A percentile compares a stretch with the other conserved stretches of the same genome.
These are phyloP conservation scores for Naganishia cerealis DNA, from an alignment of 1,284 basidiomycete genomes.

Conservation along the genomic window DNA sequence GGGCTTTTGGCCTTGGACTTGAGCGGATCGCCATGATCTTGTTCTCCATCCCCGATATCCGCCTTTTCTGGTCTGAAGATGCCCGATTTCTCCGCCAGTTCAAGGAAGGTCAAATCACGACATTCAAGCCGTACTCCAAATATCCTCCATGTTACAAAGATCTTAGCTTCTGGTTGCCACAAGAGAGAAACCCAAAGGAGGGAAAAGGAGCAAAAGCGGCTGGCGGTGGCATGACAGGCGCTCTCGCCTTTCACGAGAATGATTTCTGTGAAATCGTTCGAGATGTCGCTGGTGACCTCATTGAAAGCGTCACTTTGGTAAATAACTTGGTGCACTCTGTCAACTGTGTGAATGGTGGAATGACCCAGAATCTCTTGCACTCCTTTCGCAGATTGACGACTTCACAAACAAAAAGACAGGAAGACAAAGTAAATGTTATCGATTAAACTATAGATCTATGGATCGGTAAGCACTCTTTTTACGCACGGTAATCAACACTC, in stretches of 20 bases:
- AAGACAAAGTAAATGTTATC: conserved; percentile 77
- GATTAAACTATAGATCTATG: conserved; percentile 95
- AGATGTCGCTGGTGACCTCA: conserved; percentile 85
- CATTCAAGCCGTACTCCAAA: conserved; percentile 84
- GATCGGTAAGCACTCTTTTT: conserved; percentile 64
- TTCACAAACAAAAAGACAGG: conserved; percentile 89
- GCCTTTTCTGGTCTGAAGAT: conserved; percentile 97
- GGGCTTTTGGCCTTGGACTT: conserved; percentile 97
- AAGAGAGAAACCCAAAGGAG: conserved; percentile 37
- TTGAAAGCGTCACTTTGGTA: conserved; percentile 84
- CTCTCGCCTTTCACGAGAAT: conserved; percentile 76
- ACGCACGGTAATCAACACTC: neutral
- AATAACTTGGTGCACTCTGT: conserved; percentile 39
- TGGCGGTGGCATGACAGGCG: conserved; percentile 33
- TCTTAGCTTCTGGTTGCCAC: conserved; percentile 83
- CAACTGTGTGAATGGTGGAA: neutral
- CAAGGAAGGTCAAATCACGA: conserved; percentile 67
- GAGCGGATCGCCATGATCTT: conserved; percentile 98
- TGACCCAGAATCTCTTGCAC: neutral
- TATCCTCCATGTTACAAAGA: conserved; percentile 88
- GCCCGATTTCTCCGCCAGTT: conserved; percentile 87
- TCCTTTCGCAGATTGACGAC: conserved; percentile 71
- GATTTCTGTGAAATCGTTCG: conserved; percentile 94
- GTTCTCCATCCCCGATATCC: conserved; percentile 95
- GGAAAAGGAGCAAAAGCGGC: conserved; percentile 35